Evolutionary conservation across 257 asterid genomes (phyloP).

Genomic region (Solanum habrochaites): DNA sequence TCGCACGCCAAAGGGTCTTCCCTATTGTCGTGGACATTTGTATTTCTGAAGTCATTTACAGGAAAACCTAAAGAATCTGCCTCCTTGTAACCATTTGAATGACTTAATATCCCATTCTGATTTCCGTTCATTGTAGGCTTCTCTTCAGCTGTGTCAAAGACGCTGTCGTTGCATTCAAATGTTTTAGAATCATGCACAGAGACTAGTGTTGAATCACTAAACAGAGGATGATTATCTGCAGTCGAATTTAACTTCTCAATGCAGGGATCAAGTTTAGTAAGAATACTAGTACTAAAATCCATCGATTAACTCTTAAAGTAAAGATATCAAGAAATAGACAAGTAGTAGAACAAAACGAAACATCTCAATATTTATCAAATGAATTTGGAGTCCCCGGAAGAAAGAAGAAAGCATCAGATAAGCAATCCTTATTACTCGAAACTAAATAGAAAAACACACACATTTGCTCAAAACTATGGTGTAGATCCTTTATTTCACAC

Average conservation of each 20-base stretch:
- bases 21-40: slow-evolving; percentile 18
- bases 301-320: neutral
- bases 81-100: slow-evolving; percentile 21
- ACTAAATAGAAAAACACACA: neutral
- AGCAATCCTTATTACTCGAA: neutral
- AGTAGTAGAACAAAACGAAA: neutral
- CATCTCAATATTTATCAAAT: neutral
- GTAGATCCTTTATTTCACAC: neutral
- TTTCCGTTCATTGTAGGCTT: slow-evolving; percentile 49
- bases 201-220: neutral
- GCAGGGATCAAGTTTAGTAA: neutral
- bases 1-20: slow-evolving; percentile 7
- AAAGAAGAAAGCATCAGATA: neutral
- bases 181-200: slow-evolving; percentile 10
- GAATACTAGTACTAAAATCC: neutral
- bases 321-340: neutral
- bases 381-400: neutral
- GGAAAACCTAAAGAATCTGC: slow-evolving; percentile 22
- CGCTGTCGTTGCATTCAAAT: slow-evolving; percentile 27
- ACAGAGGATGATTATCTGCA: neutral
- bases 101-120: slow-evolving; percentile 22
- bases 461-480: neutral
- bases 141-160: slow-evolving; percentile 27
- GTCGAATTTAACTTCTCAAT: neutral
- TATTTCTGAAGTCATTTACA: slow-evolving; percentile 16